Percentiles rank a stretch among this genome's conserved stretches.
Conservation (phyloP, 1,284 basidiomycete species). For the Prillingera fragicola region DNA sequence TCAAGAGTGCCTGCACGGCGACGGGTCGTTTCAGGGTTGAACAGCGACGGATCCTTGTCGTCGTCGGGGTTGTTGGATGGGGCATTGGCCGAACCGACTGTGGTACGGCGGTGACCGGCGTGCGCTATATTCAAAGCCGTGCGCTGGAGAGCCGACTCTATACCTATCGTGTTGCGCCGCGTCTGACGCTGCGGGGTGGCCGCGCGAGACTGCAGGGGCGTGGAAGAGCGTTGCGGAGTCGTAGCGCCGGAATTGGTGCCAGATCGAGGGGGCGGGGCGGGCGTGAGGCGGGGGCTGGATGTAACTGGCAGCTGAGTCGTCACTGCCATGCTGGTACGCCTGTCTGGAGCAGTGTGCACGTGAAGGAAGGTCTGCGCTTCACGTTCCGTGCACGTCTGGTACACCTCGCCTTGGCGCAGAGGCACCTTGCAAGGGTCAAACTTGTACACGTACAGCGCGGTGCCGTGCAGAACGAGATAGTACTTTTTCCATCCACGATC, state of each 20-base stretch:
- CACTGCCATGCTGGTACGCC: constrained; percentile 27
- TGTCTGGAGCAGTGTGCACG: constrained; percentile 46
- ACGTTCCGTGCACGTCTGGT: constrained; percentile 17
- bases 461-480: constrained; percentile 89
- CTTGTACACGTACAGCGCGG: constrained; percentile 76
- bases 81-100: constrained; percentile 1
- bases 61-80: constrained; percentile 34
- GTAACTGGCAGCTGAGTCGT: neutral
- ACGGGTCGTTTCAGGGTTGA: constrained; percentile 13
- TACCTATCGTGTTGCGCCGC: constrained; percentile 12
- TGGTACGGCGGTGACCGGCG: constrained; percentile 8
- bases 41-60: constrained; percentile 40
- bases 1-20: constrained; percentile 4
- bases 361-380: constrained; percentile 46
- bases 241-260: too few relatives aligned
- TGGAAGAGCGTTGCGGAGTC: neutral
- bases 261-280: too few relatives aligned
- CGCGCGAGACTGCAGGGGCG: neutral
- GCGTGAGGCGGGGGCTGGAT: neutral
- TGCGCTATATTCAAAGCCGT: too few relatives aligned
- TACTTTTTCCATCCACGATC: constrained; percentile 88
- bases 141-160: constrained; percentile 6
- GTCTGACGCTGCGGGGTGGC: too few relatives aligned
- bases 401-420: constrained; percentile 24
- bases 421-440: constrained; percentile 53